phyloP scores from a whole-genome alignment of 208 protist genomes.

The Wallacemonas collosoma region DNA sequence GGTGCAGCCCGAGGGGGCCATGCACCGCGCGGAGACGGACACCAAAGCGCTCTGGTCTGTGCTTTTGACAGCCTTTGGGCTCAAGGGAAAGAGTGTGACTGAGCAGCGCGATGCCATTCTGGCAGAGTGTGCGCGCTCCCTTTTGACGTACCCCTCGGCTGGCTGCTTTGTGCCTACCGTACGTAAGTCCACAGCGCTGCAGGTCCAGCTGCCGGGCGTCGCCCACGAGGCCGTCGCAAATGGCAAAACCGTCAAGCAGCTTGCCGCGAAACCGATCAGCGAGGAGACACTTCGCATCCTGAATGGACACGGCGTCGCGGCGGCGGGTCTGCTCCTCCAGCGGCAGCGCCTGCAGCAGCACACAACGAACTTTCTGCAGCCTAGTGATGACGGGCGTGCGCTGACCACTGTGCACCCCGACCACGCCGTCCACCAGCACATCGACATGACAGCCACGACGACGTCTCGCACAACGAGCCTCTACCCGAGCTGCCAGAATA shows the following conservation, averaged over 20 bases:
- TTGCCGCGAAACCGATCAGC: conserved; percentile 49
- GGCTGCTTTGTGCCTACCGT: conserved; percentile 72
- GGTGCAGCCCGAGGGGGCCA: conserved; percentile 56
- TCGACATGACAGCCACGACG: conserved; percentile 82
- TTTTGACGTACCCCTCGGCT: conserved; percentile 53
- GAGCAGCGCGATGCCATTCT: conserved; percentile 63
- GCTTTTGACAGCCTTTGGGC: conserved; percentile 56
- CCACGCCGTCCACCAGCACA: conserved; percentile 65
- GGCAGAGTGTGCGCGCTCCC: conserved; percentile 46
- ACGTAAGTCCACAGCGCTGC: conserved; percentile 32
- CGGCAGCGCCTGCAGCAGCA: conserved; percentile 61
- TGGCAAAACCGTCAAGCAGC: conserved; percentile 27
- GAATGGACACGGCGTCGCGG: conserved; percentile 42
- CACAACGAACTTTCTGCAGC: conserved; percentile 55
- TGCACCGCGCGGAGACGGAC: conserved; percentile 88
- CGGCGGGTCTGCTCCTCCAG: conserved; percentile 67
- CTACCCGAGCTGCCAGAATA: conserved; percentile 89
- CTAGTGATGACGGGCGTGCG: conserved; percentile 28
- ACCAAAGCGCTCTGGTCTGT: conserved; percentile 86
- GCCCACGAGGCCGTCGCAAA: conserved; percentile 41
- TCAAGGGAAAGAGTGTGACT: conserved; percentile 28
- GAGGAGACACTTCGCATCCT: conserved; percentile 53
- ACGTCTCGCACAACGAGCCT: conserved; percentile 83
- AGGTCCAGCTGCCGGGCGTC: conserved; percentile 70
- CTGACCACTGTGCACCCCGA: conserved; percentile 71